Evolutionary conservation across 139 green algal genomes (phyloP).

Genomic region (Auxenochlorella protothecoides): DNA sequence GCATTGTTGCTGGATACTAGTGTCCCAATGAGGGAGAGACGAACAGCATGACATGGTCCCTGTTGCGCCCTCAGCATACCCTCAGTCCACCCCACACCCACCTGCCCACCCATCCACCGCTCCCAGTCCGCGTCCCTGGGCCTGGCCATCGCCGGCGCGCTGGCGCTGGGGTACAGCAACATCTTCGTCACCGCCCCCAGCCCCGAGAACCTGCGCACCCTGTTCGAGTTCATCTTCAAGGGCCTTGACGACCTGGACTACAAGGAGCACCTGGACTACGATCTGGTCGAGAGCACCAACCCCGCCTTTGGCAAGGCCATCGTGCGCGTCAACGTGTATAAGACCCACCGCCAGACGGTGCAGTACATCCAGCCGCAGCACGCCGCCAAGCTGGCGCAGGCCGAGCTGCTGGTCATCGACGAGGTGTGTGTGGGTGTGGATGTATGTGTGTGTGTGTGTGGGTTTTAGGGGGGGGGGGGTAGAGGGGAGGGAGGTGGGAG

Average conservation of each 20-base stretch:
- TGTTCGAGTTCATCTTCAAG: constrained; percentile 98
- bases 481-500: too few relatives aligned
- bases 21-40: too few relatives aligned
- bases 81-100: background rate
- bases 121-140: constrained; percentile 77
- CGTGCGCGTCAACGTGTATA: constrained; percentile 88
- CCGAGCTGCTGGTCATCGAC: constrained; percentile 97
- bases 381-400: constrained; percentile 65
- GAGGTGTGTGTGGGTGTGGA: constrained; percentile 31
- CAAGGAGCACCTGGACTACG: constrained; percentile 96
- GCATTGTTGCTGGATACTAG: too few relatives aligned
- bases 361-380: constrained; percentile 96
- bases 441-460: too few relatives aligned
- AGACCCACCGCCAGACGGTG: constrained; percentile 68
- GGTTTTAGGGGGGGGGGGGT: too few relatives aligned
- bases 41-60: too few relatives aligned
- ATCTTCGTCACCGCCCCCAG: constrained; percentile 96
- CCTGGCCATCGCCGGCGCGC: constrained; percentile 67
- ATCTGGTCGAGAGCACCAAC: constrained; percentile 89
- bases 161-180: constrained; percentile 91
- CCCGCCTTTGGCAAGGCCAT: constrained; percentile 80
- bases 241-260: constrained; percentile 78
- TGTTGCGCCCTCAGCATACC: too few relatives aligned
- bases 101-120: background rate
- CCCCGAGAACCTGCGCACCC: constrained; percentile 92